These are phyloP conservation scores for Mrakia hoshinonis DNA, from an alignment of 768 basidiomycete genomes.

Conservation along the genomic window DNA sequence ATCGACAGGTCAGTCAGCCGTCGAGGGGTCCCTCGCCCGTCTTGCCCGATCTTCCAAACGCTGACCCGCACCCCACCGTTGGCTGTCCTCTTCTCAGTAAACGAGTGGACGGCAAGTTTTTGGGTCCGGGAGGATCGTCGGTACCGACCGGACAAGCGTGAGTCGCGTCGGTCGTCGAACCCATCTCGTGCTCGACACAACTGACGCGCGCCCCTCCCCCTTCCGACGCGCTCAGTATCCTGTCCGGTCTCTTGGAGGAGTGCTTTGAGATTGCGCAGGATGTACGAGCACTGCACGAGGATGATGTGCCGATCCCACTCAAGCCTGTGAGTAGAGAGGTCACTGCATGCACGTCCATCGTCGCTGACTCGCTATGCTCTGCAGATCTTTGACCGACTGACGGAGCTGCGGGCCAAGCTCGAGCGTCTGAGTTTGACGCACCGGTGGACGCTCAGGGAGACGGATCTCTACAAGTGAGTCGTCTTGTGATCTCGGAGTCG, in stretches of 20 bases:
- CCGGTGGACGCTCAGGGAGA: slow-evolving; percentile 89
- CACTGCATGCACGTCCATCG: too few species aligned
- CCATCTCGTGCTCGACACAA: neutral
- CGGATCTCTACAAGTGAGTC: slow-evolving; percentile 43
- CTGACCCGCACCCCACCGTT: neutral
- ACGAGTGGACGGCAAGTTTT: slow-evolving; percentile 91
- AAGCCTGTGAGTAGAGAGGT: slow-evolving; percentile 57
- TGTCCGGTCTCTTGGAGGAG: slow-evolving; percentile 86
- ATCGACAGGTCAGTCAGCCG: slow-evolving; percentile 62
- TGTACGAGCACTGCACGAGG: slow-evolving; percentile 64
- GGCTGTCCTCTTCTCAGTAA: too few species aligned
- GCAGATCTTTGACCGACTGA: slow-evolving; percentile 76
- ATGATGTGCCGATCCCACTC: slow-evolving; percentile 72
- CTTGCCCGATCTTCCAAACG: neutral
- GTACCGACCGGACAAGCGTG: slow-evolving; percentile 81
- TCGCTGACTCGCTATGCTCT: neutral
- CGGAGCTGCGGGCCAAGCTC: slow-evolving; percentile 72
- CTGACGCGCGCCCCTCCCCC: too few species aligned
- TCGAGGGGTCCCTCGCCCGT: neutral
- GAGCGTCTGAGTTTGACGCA: slow-evolving; percentile 89
- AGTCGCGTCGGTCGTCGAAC: neutral
- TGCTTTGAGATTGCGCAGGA: slow-evolving; percentile 94
- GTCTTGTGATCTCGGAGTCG: neutral
- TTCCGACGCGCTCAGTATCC: too few species aligned
- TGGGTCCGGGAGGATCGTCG: slow-evolving; percentile 71